Base-by-base conservation (phyloP, 257 asterid genomes). In the Solanum rostratum region DNA sequence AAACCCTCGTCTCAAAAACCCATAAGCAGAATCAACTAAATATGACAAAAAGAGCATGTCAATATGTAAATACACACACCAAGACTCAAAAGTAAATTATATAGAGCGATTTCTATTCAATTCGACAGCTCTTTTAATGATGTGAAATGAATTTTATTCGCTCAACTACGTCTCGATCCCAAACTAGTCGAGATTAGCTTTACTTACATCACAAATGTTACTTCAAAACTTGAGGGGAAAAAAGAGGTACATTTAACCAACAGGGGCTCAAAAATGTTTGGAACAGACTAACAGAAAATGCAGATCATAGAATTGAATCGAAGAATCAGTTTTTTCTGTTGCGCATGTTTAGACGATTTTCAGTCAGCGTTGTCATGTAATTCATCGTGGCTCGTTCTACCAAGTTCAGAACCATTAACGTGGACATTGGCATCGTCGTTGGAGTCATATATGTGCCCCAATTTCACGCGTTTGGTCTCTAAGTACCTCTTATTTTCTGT, bases 381-480 rank as follows among this genome's bases (percentile, higher is more conserved):
- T 10, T 78, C 82, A 78, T 27, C 45, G 18, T 29, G 41, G 63
- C 63, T 49, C 19, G 46, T 18, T 78, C 62, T 49, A 9, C 8
- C 6, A 76, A 27, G 27, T 76, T 76, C 82, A 49, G 62, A 76
- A 50, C 46, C 59, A 78, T 78, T 50, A 50, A 78, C 2, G 63
- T 49, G 59, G 50, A 95, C 95, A 12, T 91, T 94, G 71, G 85
- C 49, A 12, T 91, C 95, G 30, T 91, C 93, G 15, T 66, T 69
- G 7, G 89, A 27, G 45, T 94, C 98, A 84, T 96, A 95, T 7
- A 93, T 83, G 20, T 96, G 99, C 45, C 98, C 99, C 99, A 96
- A 88, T 87, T 95, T 96, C 79, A 93, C 89, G 2, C 96, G 95
- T 86, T 96, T 95, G 0, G 99, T 96, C 90, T 96, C 99, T 57